phyloP scores from a whole-genome alignment of 163 green algal genomes.

The Scenedesmus sp. region DNA sequence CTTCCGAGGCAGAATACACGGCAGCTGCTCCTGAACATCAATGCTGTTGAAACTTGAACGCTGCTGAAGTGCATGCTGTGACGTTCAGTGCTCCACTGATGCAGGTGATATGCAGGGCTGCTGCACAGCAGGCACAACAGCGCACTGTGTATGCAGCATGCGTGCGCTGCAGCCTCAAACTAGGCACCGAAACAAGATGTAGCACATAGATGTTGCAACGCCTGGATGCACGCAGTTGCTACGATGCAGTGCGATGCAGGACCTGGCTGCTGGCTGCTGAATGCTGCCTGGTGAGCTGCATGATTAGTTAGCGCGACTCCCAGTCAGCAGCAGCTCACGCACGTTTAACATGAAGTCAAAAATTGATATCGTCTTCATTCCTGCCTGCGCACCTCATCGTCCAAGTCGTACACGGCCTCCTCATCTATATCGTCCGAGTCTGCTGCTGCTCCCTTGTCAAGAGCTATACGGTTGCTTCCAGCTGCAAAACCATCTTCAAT shows the following conservation, averaged over 20 bases:
- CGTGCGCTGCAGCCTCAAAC: not conserved
- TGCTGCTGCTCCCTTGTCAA: constrained; percentile 10
- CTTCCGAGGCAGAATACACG: too few relatives aligned
- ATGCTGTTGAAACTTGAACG: not conserved
- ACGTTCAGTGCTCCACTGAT: not conserved
- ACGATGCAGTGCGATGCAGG: not conserved
- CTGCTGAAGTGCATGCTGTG: not conserved
- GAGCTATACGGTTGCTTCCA: not conserved
- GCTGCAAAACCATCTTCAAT: constrained; percentile 24
- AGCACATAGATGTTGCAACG: not conserved
- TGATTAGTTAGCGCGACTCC: not conserved
- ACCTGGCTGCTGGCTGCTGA: constrained; percentile 9
- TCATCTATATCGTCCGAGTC: constrained; percentile 42
- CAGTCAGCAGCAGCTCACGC: not conserved
- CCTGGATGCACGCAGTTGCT: not conserved
- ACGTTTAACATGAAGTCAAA: not conserved
- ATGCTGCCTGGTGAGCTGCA: not conserved
- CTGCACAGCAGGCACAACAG: not conserved
- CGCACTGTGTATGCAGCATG: not conserved
- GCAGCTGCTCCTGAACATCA: too few relatives aligned
- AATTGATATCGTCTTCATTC: not conserved
- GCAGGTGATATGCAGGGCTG: not conserved
- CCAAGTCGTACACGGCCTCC: constrained; percentile 61
- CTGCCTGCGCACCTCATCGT: constrained; percentile 6
- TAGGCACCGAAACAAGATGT: not conserved